phyloP scores from a whole-genome alignment of 2,329 filamentous ascomycete genomes.

The Exophiala spinifera region DNA sequence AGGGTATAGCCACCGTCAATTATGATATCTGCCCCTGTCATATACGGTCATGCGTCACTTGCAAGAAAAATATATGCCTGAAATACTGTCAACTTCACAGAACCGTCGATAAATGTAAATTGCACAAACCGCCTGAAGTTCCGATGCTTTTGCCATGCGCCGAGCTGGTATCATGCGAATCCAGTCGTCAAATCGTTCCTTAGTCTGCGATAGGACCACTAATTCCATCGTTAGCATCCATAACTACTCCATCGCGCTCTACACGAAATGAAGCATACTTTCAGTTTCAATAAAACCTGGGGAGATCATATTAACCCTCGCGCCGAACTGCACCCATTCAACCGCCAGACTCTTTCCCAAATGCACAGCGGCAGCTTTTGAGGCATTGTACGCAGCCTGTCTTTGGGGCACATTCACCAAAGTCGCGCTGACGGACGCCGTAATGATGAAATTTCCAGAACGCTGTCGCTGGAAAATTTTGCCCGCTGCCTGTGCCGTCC shows the following conservation, averaged over 20 bases:
- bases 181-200: slow-evolving; percentile 41
- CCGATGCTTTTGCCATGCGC: no score
- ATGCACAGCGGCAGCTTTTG: slow-evolving; percentile 38
- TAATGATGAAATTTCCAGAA: slow-evolving; percentile 39
- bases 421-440: slow-evolving; percentile 38
- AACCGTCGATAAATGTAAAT: no score
- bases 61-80: slow-evolving; percentile 46
- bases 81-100: slow-evolving; percentile 39
- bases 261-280: slow-evolving; percentile 35
- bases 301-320: slow-evolving; percentile 38
- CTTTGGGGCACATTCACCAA: slow-evolving; percentile 42
- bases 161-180: slow-evolving; percentile 40
- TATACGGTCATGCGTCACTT: slow-evolving; percentile 47
- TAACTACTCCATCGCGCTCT: no score
- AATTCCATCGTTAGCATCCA: no score
- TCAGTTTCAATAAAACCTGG: slow-evolving; percentile 43
- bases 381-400: slow-evolving; percentile 40
- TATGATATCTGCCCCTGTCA: slow-evolving; percentile 46
- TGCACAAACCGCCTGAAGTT: no score
- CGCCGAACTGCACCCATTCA: slow-evolving; percentile 40
- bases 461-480: slow-evolving; percentile 38
- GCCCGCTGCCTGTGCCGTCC: slow-evolving; percentile 39
- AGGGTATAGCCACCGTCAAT: slow-evolving; percentile 49
- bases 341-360: slow-evolving; percentile 40
- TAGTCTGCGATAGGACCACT: no score